phyloP scores from a whole-genome alignment of 495 filamentous ascomycete species.

The Zalerion maritima region DNA sequence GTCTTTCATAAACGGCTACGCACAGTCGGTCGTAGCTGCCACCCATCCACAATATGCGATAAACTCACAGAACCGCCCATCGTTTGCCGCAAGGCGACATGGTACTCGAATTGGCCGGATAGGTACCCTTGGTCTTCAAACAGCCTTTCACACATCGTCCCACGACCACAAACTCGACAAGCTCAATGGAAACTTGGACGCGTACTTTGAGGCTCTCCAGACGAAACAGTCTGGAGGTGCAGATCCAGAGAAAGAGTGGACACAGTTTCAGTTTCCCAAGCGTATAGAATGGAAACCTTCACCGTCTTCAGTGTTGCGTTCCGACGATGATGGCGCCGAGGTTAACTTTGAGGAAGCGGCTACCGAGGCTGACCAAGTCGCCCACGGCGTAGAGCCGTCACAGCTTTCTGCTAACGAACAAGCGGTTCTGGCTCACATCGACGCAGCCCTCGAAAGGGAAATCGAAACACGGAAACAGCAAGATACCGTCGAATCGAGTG shows the following conservation, averaged over 20 bases:
- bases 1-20: conserved; percentile 92
- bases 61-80: conserved; percentile 47
- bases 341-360: conserved; percentile 30
- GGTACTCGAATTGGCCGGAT: conserved; percentile 41
- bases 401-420: too few relatives aligned
- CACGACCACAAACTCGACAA: conserved; percentile 30
- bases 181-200: conserved; percentile 47
- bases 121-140: conserved; percentile 51
- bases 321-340: conserved; percentile 8
- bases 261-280: conserved; percentile 74
- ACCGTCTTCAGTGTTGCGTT: conserved; percentile 27
- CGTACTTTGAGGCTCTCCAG: conserved; percentile 81
- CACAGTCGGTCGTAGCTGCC: conserved; percentile 91
- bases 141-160: conserved; percentile 49
- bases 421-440: conserved; percentile 33
- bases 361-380: conserved; percentile 13
- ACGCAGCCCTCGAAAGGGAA: conserved; percentile 32
- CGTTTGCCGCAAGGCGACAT: conserved; percentile 35
- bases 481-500: too few relatives aligned
- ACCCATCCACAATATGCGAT: conserved; percentile 74
- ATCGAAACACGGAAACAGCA: conserved; percentile 29
- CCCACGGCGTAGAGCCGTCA: conserved; percentile 16
- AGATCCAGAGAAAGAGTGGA: conserved; percentile 65
- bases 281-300: conserved; percentile 74
- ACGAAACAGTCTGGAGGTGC: conserved; percentile 51